Base-by-base conservation (phyloP, 192 early-diverging fungal genomes). In the Dispira parvispora region DNA sequence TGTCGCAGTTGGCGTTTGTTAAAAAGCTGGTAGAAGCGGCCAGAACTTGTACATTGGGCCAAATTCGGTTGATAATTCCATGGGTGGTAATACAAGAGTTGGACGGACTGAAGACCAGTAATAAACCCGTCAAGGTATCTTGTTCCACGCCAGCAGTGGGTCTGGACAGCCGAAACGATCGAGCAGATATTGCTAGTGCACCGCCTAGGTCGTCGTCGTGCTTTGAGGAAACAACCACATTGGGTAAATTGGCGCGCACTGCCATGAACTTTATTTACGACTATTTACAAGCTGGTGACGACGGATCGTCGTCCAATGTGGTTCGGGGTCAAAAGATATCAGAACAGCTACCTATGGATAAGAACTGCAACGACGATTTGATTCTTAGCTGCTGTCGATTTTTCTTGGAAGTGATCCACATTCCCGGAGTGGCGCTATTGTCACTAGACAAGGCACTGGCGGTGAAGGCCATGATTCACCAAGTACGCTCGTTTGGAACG, bases 311-410 rank as follows among this genome's bases (percentile, higher is more conserved):
- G 47, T 9, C 18, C 47, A 16, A 50, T 16, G 47, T 50, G 18
- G 47, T 83, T 6, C 68, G 76, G 27, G 79, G 79, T 23, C 81
- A 83, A 62, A 71, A 71, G 63, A 67, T 72, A 10, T 57, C 72
- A 55, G 81, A 83, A 67, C 47, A 65, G 2, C 25, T 73, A 2
- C 69, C 75, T 25, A 63, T 52, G 0, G 57, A n/a, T 12, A 38
- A 72, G 68, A 67, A 61, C 47, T 38, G 32, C 32, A 78, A 75
- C 43, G 81, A 83, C 45, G 81, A 83, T 49, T 62, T 65, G 26
- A 83, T 83, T 58, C 60, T 83, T 11, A 77, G 80, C 52, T 83
- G 81, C 52, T 83, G 81, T 60, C 65, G 73, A 60, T 80, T 70
- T 21, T 67, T 73, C 44, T 16, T 21, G 43, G 13, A 52, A 11